A percentile compares a stretch with the other conserved stretches of the same genome.
phyloP scores from a whole-genome alignment of 73 alveolate genomes.

The Breviolum minutum region DNA sequence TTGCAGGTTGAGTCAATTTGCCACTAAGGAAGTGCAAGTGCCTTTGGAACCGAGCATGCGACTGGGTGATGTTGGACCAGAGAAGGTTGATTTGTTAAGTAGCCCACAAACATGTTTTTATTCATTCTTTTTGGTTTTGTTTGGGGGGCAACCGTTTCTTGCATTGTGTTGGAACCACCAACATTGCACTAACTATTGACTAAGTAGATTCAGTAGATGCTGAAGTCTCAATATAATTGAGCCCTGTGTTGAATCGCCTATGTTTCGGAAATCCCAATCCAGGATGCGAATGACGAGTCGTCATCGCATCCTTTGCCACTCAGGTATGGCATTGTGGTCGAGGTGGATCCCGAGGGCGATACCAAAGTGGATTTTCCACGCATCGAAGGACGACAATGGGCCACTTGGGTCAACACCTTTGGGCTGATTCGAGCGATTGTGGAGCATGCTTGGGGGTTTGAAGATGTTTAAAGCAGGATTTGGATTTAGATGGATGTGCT shows the following conservation, averaged over 20 bases:
- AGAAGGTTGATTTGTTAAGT: too few species aligned
- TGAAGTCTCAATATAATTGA: too few species aligned
- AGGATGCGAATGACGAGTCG: too few species aligned
- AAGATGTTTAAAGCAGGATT: background rate
- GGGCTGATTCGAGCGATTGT: background rate
- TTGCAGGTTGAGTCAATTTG: too few species aligned
- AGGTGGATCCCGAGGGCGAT: constrained; percentile 53
- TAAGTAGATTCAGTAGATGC: too few species aligned
- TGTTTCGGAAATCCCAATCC: too few species aligned
- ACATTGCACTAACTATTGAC: too few species aligned
- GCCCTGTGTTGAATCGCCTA: too few species aligned
- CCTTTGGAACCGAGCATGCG: constrained; percentile 1
- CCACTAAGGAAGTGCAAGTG: background rate
- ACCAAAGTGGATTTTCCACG: constrained; percentile 19
- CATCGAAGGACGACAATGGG: constrained; percentile 20
- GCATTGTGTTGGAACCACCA: too few species aligned
- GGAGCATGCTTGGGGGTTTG: background rate
- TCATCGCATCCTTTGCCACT: background rate
- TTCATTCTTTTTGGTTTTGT: too few species aligned
- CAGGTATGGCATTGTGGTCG: constrained; percentile 38
- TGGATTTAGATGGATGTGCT: background rate
- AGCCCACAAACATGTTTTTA: too few species aligned
- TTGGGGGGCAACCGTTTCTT: too few species aligned
- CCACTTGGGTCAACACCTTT: background rate
- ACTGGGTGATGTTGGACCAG: background rate